Percentiles rank a stretch among this genome's conserved stretches.
Conservation (phyloP, 306 rosid genomes). For the Fagus crenata region DNA sequence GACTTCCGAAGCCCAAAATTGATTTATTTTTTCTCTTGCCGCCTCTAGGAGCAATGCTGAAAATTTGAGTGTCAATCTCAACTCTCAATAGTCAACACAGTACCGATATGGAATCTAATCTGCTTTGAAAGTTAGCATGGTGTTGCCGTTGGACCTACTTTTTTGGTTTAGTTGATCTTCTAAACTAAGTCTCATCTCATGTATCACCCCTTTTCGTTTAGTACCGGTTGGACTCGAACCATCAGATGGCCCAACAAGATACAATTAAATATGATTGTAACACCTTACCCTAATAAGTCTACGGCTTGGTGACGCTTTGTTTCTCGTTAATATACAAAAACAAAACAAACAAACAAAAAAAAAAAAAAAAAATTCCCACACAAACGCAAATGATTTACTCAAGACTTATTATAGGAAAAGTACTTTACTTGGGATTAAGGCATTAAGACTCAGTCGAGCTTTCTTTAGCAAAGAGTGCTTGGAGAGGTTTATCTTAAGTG, state of each 20-base stretch:
- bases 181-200: not conserved
- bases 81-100: too few relatives aligned
- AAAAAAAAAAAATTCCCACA: too few relatives aligned
- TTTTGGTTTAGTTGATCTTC: not conserved
- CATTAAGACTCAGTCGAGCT: too few relatives aligned
- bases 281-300: not conserved
- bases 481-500: too few relatives aligned
- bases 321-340: not conserved
- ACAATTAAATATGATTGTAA: not conserved
- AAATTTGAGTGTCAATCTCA: not conserved
- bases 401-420: too few relatives aligned
- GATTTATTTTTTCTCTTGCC: too few relatives aligned
- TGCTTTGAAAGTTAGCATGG: conserved; percentile 4
- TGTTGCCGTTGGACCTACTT: not conserved
- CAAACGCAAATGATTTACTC: too few relatives aligned
- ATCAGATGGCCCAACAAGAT: not conserved
- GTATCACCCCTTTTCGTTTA: not conserved
- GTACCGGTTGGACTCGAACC: not conserved
- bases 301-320: not conserved
- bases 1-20: too few relatives aligned
- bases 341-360: not conserved
- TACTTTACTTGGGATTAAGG: too few relatives aligned
- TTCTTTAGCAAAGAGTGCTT: too few relatives aligned
- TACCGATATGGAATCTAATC: not conserved
- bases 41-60: not conserved